Base-by-base conservation (phyloP, 768 basidiomycete species). In the Dacryopinax primogenitus region DNA sequence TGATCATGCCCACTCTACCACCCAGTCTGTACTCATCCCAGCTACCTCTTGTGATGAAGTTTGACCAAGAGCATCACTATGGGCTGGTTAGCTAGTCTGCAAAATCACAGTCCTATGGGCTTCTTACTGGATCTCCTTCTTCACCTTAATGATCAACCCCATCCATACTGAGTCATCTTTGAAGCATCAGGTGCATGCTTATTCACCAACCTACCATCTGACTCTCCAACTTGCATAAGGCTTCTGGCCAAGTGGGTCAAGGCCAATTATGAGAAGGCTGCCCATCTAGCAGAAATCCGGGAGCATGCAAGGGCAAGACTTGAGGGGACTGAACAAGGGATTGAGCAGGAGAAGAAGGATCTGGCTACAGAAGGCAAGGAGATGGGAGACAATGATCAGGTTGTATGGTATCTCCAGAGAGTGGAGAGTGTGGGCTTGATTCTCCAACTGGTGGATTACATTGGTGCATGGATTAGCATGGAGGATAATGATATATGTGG, bases 211-310 rank as follows among this genome's bases (percentile, higher is more conserved):
- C 83, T 97, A 9, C 81, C 86, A 3, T 92, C 92, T 1, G 92
- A 94, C 64, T 89, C 92, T 6, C 80, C 84, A 0, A 78, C 82
- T 32, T 85, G 91, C 18, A 84, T 89, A 63, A 85, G 96, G 13
- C 77, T 98, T 18, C 77, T 99, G 16, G 80, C 91, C 4, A 99
- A 99, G 75, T 99, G 98, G 70, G 92, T 96, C 15, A 95, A 98
- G 74, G 81, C 77, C 30, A 84, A 87, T 63, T 99, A 96, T 71
- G 92, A 94, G 73, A 98, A 99, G 74, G 84, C 90, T 7, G 96
- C 98, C 73, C 90, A 93, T 70, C 77, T 99, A 33, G 76, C 95
- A 26, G 95, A 98, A 71, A 83, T 92, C 68, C 79, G 94, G 62
- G 91, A 93, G 66, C 79, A 77, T 37, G 84, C 90, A 1, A 79